These are phyloP conservation scores for Solanum chacoense DNA, from an alignment of 305 asterid species.

Conservation along the genomic window DNA sequence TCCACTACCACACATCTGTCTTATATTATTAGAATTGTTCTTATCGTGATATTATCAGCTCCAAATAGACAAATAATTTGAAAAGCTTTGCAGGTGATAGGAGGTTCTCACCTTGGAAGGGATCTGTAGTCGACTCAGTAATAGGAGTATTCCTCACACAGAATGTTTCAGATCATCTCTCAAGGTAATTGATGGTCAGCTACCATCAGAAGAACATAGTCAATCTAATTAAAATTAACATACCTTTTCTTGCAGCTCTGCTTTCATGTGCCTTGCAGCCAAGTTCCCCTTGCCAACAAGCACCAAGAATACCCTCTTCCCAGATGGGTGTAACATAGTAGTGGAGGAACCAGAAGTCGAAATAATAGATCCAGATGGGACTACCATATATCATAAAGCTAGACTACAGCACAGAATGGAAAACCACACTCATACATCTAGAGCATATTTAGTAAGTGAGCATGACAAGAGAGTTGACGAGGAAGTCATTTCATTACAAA, in stretches of 20 bases:
- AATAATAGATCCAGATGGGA: slow-evolving; percentile 60
- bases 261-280: slow-evolving; percentile 86
- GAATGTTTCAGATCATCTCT: slow-evolving; percentile 93
- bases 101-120: slow-evolving; percentile 92
- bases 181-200: slow-evolving; percentile 45
- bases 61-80: neutral
- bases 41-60: neutral
- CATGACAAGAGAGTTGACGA: slow-evolving; percentile 34
- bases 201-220: neutral
- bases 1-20: neutral
- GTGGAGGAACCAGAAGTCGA: slow-evolving; percentile 46
- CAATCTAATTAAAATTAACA: neutral
- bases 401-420: slow-evolving; percentile 15
- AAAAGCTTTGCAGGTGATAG: slow-evolving; percentile 62
- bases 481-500: slow-evolving; percentile 67
- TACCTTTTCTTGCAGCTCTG: slow-evolving; percentile 55
- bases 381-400: slow-evolving; percentile 30
- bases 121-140: slow-evolving; percentile 95
- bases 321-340: slow-evolving; percentile 21
- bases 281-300: slow-evolving; percentile 48
- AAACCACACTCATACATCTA: slow-evolving; percentile 16
- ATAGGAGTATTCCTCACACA: slow-evolving; percentile 96
- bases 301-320: slow-evolving; percentile 13
- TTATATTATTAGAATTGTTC: neutral
- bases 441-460: slow-evolving; percentile 18